Evolutionary conservation across 441 rosid genomes (phyloP).

Genomic region (Metrosideros polymorpha): DNA sequence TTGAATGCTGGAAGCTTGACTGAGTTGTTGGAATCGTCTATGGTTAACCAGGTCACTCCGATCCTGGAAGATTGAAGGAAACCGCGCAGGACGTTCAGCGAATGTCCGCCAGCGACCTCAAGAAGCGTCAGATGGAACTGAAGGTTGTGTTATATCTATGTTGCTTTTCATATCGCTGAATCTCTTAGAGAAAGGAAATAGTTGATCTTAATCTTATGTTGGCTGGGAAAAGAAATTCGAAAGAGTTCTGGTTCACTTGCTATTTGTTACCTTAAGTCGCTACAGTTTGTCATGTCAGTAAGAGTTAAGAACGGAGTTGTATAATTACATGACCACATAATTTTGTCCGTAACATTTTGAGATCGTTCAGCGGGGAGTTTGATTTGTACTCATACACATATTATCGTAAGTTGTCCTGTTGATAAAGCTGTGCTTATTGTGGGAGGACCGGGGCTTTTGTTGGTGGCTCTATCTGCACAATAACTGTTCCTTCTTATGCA

Average conservation of each 20-base stretch:
- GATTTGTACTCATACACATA: neutral
- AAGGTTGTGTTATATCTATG: conserved; percentile 31
- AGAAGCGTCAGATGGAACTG: conserved; percentile 64
- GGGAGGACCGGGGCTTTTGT: neutral
- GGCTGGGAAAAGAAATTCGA: neutral
- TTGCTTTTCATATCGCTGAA: neutral
- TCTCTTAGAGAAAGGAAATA: neutral
- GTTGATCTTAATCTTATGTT: neutral
- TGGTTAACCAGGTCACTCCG: conserved; percentile 59
- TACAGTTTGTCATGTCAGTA: neutral
- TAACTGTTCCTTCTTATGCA: neutral
- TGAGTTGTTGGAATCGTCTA: neutral
- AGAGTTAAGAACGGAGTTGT: neutral
- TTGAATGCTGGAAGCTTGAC: neutral
- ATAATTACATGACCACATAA: neutral
- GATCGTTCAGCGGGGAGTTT: neutral
- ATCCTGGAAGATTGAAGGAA: conserved; percentile 73
- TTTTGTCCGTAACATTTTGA: neutral
- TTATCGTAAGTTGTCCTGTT: neutral
- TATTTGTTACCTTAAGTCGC: neutral
- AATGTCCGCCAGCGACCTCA: conserved; percentile 50
- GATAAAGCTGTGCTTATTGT: neutral
- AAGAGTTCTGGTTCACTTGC: neutral
- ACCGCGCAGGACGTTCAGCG: conserved; percentile 56
- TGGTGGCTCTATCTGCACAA: neutral